Evolutionary conservation across 352 stramenopile genomes (phyloP).

Genomic region (Phytophthora fragariae): DNA sequence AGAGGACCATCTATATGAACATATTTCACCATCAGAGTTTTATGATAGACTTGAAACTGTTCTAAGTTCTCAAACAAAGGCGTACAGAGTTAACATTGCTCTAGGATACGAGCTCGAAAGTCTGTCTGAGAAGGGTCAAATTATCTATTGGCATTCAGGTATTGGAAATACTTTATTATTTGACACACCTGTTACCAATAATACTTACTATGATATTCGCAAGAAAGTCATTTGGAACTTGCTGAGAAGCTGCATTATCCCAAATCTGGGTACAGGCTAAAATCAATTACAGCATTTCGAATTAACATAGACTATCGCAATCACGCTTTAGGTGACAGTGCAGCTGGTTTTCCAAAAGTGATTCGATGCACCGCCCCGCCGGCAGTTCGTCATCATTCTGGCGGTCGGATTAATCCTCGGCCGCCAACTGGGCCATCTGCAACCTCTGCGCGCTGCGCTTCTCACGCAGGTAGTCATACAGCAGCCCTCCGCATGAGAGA

Average conservation of each 20-base stretch:
- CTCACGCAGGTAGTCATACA: background rate
- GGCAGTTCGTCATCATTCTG: background rate
- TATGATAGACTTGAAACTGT: slow-evolving; percentile 19
- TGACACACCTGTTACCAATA: background rate
- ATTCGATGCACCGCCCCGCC: background rate
- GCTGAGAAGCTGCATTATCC: background rate
- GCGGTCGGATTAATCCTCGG: background rate
- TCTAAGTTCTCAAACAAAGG: background rate
- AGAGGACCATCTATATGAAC: slow-evolving; percentile 6
- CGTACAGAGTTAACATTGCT: no score
- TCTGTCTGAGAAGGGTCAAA: no score
- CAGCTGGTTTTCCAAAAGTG: no score
- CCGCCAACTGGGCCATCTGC: background rate
- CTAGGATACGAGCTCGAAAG: no score
- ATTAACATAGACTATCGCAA: background rate
- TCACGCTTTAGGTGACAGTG: background rate
- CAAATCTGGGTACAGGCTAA: background rate
- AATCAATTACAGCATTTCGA: background rate
- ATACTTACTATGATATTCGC: background rate
- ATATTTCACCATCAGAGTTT: slow-evolving; percentile 6
- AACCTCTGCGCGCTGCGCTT: background rate
- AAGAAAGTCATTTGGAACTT: background rate
- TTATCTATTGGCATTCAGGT: background rate
- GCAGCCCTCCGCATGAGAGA: background rate
- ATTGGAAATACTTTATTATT: background rate